These are phyloP conservation scores for Akanthomyces dipterigenus DNA, from an alignment of 2,329 filamentous ascomycete genomes.

Conservation along the genomic window DNA sequence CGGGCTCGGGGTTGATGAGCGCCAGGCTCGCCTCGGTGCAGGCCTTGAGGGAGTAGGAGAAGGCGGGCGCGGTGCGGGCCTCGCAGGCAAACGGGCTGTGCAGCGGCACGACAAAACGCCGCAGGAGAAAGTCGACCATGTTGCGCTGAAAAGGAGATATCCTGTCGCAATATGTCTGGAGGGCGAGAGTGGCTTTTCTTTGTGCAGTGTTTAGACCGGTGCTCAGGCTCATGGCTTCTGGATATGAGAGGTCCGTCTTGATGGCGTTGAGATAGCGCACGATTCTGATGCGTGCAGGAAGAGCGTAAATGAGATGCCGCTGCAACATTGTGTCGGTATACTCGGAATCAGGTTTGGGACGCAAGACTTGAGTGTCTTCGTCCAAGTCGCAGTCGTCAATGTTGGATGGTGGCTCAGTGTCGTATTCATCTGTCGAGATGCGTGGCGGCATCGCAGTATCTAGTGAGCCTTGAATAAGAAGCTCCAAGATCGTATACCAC, in stretches of 20 bases:
- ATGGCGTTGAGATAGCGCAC: neutral
- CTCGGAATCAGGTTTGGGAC: neutral
- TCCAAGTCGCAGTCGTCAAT: constrained; percentile 24
- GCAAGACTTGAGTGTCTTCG: constrained; percentile 1
- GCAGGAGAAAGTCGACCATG: constrained; percentile 43
- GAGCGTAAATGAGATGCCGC: neutral
- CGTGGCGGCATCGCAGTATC: constrained; percentile 33
- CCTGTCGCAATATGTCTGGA: neutral
- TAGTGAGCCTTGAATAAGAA: constrained; percentile 30
- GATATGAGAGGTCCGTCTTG: constrained; percentile 1
- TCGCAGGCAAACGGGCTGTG: constrained; percentile 42
- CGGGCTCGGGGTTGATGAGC: constrained; percentile 29
- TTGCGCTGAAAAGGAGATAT: constrained; percentile 37
- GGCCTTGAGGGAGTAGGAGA: constrained; percentile 42
- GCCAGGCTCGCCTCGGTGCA: constrained; percentile 37
- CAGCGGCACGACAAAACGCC: constrained; percentile 48
- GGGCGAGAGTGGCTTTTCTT: neutral
- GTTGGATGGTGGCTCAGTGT: constrained; percentile 32
- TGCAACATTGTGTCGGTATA: constrained; percentile 2
- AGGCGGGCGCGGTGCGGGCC: constrained; percentile 37
- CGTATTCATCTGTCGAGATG: constrained; percentile 34
- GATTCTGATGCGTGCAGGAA: constrained; percentile 1
- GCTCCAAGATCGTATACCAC: constrained; percentile 37
- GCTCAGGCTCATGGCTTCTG: constrained; percentile 1
- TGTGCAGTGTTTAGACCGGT: neutral